Conservation (phyloP, 2,329 filamentous ascomycete genomes). For the Ophiocordyceps camponoti-leonardi region DNA sequence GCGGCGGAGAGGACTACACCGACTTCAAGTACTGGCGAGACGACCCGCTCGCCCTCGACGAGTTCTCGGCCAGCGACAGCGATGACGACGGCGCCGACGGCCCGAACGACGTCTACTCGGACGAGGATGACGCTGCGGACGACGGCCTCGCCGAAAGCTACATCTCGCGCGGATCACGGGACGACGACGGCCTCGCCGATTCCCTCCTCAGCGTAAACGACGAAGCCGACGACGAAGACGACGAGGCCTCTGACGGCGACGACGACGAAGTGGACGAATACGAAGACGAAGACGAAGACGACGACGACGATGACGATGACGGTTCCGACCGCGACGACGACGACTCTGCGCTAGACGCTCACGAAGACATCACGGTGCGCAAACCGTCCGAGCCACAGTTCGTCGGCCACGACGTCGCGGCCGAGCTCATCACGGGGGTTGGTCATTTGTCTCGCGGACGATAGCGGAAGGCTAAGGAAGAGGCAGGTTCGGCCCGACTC, state of each 20-base stretch:
- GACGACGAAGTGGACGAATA: conserved; percentile 22
- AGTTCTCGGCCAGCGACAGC: conserved; percentile 72
- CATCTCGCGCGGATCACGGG: conserved; percentile 31
- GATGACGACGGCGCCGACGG: conserved; percentile 34
- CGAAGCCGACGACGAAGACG: conserved; percentile 23
- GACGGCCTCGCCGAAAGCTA: conserved; percentile 36
- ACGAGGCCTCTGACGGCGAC: conserved; percentile 21
- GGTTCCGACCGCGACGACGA: conserved; percentile 11
- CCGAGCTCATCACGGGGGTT: conserved; percentile 43
- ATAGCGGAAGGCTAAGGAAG: conserved; percentile 13
- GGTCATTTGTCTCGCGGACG: conserved; percentile 32
- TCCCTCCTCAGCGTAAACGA: conserved; percentile 23
- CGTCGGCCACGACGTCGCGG: conserved; percentile 27
- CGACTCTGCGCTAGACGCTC: conserved; percentile 1
- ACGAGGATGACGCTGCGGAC: conserved; percentile 23
- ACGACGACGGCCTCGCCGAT: conserved; percentile 19
- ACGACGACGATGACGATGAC: too few relatives aligned
- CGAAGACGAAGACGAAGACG: conserved; percentile 22
- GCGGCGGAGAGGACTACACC: conserved; percentile 85
- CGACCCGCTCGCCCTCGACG: conserved; percentile 63
- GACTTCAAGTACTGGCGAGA: conserved; percentile 97
- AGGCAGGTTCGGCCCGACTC: too few relatives aligned
- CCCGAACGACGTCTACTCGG: conserved; percentile 26
- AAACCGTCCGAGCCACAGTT: conserved; percentile 4
- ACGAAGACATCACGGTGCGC: background rate